Evolutionary conservation across 202 grass and related monocot genomes (phyloP).

Genomic region (Eragrostis tef): DNA sequence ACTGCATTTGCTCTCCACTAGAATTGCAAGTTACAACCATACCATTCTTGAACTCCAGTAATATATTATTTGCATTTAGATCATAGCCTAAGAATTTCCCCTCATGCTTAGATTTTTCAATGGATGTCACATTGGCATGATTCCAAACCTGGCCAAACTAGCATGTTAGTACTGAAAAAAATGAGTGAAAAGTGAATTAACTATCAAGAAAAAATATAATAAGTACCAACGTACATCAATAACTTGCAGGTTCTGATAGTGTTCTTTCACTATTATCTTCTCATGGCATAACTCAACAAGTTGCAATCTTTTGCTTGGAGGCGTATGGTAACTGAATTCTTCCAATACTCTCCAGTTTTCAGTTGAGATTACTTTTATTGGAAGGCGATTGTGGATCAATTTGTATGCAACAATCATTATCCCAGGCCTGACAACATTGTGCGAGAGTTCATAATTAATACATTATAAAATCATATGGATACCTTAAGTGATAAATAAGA

Average conservation of each 20-base stretch:
- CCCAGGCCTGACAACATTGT: no score
- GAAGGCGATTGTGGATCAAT: not conserved
- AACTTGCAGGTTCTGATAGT: not conserved
- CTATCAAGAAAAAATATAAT: not conserved
- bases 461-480: no score
- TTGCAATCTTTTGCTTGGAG: not conserved
- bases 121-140: not conserved
- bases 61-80: not conserved
- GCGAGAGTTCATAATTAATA: no score
- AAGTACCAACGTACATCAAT: not conserved
- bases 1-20: not conserved
- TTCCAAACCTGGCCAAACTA: not conserved
- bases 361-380: constrained; percentile 3
- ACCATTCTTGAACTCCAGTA: not conserved
- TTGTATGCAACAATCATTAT: no score
- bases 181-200: not conserved
- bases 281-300: no score
- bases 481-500: no score
- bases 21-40: not conserved
- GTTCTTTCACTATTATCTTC: no score
- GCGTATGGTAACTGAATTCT: not conserved
- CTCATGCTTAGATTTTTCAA: not conserved
- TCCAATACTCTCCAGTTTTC: not conserved
- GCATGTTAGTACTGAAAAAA: not conserved
- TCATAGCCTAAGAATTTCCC: no score